A percentile compares a stretch with the other conserved stretches of the same genome.
Evolutionary conservation across 371 early-diverging fungal species (phyloP).

Genomic region (Saksenaea vasiformis): DNA sequence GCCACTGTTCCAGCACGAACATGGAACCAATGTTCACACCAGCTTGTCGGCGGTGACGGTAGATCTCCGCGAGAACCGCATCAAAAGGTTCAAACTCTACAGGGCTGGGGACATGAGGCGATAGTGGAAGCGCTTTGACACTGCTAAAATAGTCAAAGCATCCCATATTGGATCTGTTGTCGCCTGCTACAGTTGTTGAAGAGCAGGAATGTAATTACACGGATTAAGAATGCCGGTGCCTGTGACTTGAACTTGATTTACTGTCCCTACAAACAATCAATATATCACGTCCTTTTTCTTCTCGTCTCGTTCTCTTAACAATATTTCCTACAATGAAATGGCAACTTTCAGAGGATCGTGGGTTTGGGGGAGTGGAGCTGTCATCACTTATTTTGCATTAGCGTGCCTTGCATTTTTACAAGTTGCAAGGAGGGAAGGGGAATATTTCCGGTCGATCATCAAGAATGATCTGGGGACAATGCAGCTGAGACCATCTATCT

Average conservation of each 20-base stretch:
- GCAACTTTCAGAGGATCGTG: too few relatives aligned
- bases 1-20: constrained; percentile 65
- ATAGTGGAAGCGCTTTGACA: neutral
- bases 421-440: too few relatives aligned
- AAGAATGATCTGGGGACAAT: too few relatives aligned
- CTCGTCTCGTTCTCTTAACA: neutral
- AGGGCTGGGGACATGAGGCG: neutral
- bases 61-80: constrained; percentile 18
- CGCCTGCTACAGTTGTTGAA: neutral
- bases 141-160: too few relatives aligned
- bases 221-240: too few relatives aligned
- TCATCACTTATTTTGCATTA: too few relatives aligned
- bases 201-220: neutral
- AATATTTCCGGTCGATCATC: too few relatives aligned
- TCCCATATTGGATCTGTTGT: neutral
- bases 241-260: neutral
- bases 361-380: too few relatives aligned
- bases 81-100: constrained; percentile 22
- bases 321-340: neutral
- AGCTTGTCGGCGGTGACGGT: constrained; percentile 29
- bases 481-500: neutral
- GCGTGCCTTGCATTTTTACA: too few relatives aligned
- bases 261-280: too few relatives aligned
- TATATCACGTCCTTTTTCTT: too few relatives aligned
- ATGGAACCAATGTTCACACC: constrained; percentile 70